Base-by-base conservation (phyloP, 75 land plant genomes). In the Pinus tabuliformis region DNA sequence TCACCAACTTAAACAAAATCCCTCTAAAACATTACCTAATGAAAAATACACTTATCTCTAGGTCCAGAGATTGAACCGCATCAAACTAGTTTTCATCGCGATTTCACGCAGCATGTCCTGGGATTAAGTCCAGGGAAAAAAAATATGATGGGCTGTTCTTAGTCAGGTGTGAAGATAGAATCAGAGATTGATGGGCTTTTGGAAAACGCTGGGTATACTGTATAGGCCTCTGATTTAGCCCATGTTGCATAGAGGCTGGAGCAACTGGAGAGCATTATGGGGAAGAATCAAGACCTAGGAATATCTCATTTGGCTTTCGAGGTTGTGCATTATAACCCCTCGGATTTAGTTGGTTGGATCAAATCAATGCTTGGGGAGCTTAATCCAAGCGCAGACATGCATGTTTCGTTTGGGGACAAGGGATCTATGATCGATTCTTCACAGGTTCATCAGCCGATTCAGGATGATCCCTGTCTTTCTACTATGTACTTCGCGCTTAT, bases 291-390 rank as follows among this genome's bases (percentile, higher is more conserved):
- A 4, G 78, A 77, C 12, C 76, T 79, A 15, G 87, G 73, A 17
- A 28, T 81, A n/a, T 82, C 82, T 4, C 79, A 76, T 36, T 80
- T 78, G 12, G 76, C 86, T 18, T 84, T 82, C 18, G 92, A 86
- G 0, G 70, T 91, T 4, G 94, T 88, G 7, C 89, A 88, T 72
- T 87, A 86, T 80, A 89, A 91, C 68, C 93, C 95, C 13, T 87
- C 93, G 1, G 93, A 95, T 78, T 72, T 95, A 26, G 84, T 86
- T 21, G 82, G 86, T 3, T 95, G 91, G 95, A 74, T 95, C 74
- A 87, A 91, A 52, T 83, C 83, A 77, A 89, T 95, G 90, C 79
- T 95, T 62, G 78, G 87, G 57, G 98, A 91, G 83, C 76, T 91
- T 64, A 59, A 24, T 12, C 83, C 83, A 17, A n/a, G 45, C 21